A percentile compares a stretch with the other conserved stretches of the same genome.
These are phyloP conservation scores for Nymphaea colorata DNA, from an alignment of 164 flowering plant species.

Conservation along the genomic window DNA sequence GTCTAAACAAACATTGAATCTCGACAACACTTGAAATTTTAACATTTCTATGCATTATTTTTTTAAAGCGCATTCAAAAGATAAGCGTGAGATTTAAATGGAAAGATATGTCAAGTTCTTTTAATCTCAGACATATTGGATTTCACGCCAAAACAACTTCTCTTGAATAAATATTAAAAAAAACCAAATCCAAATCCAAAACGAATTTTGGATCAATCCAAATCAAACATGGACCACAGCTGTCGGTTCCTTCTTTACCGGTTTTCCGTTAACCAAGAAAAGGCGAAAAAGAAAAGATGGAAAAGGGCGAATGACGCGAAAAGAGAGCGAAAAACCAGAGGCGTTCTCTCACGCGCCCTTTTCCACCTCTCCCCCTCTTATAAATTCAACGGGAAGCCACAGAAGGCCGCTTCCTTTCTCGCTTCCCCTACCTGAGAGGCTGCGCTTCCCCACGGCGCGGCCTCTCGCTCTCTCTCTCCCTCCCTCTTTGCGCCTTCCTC, in stretches of 20 bases:
- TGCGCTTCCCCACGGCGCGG: not conserved
- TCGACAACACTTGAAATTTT: too few relatives aligned
- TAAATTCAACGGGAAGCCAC: not conserved
- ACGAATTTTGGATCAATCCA: not conserved
- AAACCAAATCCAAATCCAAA: not conserved
- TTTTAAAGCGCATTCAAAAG: too few relatives aligned
- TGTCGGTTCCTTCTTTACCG: not conserved
- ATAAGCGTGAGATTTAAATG: too few relatives aligned
- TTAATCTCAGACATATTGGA: too few relatives aligned
- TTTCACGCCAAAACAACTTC: too few relatives aligned
- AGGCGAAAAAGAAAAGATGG: not conserved
- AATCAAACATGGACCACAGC: not conserved
- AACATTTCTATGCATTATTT: too few relatives aligned
- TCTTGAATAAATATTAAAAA: too few relatives aligned
- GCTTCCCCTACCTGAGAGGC: too few relatives aligned
- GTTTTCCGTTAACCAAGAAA: not conserved
- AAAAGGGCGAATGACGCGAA: not conserved
- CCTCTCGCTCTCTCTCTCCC: not conserved
- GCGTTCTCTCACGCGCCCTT: not conserved
- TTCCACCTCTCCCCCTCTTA: not conserved
- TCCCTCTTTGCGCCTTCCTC: not conserved
- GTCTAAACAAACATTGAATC: too few relatives aligned
- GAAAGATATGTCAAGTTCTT: too few relatives aligned
- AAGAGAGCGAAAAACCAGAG: too few relatives aligned
- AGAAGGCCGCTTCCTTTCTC: not conserved